Evolutionary conservation across 306 rosid genomes (phyloP), one percentile per base, ranked within the genome.

Genomic region (Boehmeria nivea): DNA sequence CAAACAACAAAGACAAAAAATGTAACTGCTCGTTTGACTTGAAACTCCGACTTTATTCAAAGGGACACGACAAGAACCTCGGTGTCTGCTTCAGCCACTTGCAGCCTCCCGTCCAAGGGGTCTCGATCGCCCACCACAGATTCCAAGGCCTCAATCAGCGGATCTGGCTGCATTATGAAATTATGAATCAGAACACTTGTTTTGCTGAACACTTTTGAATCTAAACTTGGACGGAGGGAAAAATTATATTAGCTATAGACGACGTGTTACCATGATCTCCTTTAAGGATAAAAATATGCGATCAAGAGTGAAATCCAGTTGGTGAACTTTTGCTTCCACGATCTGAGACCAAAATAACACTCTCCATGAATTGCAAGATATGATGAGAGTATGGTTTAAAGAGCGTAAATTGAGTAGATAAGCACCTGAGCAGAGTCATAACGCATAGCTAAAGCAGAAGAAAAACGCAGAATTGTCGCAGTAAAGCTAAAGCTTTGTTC

Each of bases 321-420:
- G 93, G 74, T 57, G 77, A 81, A 91, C 99, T 77, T 91, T 91
- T 57, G 99, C 96, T 70, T 87, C 96, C 43, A 87, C 64, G 48
- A 81, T 82, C 99, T 83, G 83, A 66, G 66, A 72, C 34, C 51
- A 64, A 60, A 64, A 66, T n/a, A n/a, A n/a, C n/a, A n/a, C n/a
- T n/a, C n/a, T n/a, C n/a, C n/a, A n/a, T n/a, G n/a, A n/a, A n/a
- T n/a, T n/a, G n/a, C n/a, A n/a, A 11, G 15, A 40, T 11, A 4
- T 40, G 6, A 40, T 40, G 10, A 5, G 15, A 40, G 5, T 14
- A 40, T 10, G 17, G 15, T 40, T 40, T 11, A 40, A 40, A 5
- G 38, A 33, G 38, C 38, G 7, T 33, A 5, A 33, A 33, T n/a
- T n/a, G n/a, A n/a, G n/a, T n/a, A n/a, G n/a, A n/a, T n/a, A n/a